Conservation (phyloP, 257 asterid species). For the Solanum virginianum region DNA sequence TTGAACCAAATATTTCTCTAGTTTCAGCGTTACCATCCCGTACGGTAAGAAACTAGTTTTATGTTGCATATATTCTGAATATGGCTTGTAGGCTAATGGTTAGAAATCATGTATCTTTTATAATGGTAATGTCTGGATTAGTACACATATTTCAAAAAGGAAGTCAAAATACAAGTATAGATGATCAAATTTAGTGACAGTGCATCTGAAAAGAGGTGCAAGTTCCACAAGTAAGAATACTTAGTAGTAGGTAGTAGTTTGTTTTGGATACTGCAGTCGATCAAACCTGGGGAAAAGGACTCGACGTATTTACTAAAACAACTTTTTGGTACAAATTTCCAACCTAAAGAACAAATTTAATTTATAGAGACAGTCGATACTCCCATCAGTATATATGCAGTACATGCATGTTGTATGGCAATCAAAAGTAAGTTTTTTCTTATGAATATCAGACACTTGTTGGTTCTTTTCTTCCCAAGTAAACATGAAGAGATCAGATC, state of each 20-base stretch:
- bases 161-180: too few species aligned
- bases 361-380: neutral
- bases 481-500: constrained; percentile 21
- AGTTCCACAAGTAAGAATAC: neutral
- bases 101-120: too few species aligned
- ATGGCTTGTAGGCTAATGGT: too few species aligned
- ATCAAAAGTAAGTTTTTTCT: neutral
- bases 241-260: neutral
- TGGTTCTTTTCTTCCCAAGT: neutral
- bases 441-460: neutral
- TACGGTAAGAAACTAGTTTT: too few species aligned
- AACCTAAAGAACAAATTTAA: neutral
- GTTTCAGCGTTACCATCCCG: too few species aligned
- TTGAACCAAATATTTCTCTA: too few species aligned
- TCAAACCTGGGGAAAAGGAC: neutral
- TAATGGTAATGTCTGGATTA: too few species aligned
- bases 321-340: neutral
- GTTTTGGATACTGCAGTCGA: neutral
- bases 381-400: neutral
- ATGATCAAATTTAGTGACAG: neutral
- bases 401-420: neutral
- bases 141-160: too few species aligned
- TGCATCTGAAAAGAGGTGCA: neutral
- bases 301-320: neutral
- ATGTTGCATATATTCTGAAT: too few species aligned